Evolutionary conservation across 441 rosid genomes (phyloP).

Genomic region (Bocquillonia castaneifolia): DNA sequence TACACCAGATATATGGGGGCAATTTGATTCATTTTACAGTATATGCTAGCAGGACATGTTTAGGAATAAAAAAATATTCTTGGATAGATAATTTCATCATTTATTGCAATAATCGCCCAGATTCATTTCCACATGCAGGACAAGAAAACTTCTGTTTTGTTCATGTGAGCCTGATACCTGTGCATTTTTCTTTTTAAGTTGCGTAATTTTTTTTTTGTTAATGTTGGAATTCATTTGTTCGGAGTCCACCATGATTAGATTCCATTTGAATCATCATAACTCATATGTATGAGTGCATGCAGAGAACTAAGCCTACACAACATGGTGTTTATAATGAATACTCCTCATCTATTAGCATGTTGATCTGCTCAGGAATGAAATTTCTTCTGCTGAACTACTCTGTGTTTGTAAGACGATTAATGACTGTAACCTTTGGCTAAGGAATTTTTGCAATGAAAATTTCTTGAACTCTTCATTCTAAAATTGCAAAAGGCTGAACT

Average conservation of each 20-base stretch:
- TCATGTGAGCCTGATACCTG: slow-evolving; percentile 98
- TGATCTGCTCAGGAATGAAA: slow-evolving; percentile 64
- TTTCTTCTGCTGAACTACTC: slow-evolving; percentile 2
- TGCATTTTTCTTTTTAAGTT: slow-evolving; percentile 15
- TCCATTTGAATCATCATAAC: slow-evolving; percentile 7
- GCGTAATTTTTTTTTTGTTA: neutral
- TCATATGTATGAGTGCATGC: slow-evolving; percentile 46
- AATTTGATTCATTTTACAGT: slow-evolving; percentile 1
- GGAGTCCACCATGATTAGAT: slow-evolving; percentile 16
- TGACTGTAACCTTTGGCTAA: neutral
- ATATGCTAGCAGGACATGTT: neutral
- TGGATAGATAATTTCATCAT: neutral
- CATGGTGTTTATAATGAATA: slow-evolving; percentile 79
- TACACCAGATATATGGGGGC: neutral
- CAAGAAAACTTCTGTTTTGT: slow-evolving; percentile 75
- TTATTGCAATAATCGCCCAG: neutral
- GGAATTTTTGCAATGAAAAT: too few species aligned
- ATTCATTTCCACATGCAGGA: slow-evolving; percentile 38
- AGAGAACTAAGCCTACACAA: slow-evolving; percentile 99
- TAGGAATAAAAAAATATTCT: neutral
- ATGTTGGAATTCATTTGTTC: slow-evolving; percentile 2
- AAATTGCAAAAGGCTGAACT: neutral
- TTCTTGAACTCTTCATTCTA: too few species aligned
- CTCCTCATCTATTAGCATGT: slow-evolving; percentile 82
- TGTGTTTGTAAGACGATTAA: neutral